Evolutionary conservation across 345 rosid genomes (phyloP), one percentile per base, ranked within the genome.

Genomic region (Populus alba): DNA sequence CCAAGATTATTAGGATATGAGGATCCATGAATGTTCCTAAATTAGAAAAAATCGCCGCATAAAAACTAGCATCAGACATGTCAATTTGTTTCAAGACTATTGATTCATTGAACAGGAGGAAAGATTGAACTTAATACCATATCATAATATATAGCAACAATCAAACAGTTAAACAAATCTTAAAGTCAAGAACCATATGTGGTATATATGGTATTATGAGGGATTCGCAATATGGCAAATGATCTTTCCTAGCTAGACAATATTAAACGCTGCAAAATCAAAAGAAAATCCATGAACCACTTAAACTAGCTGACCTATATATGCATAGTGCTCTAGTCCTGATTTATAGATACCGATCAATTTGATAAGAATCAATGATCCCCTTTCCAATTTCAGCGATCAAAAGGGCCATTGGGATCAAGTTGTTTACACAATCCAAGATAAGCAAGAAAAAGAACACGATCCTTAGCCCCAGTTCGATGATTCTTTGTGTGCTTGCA

Each of bases 381-480:
- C 65, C 29, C 12, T 4, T 59, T 23, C 29, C 29, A 59, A 3
- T 43, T 23, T 71, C 75, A 86, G 23, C 82, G 73, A 61, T 67
- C 79, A 53, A 88, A 93, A 25, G 92, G 88, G 0, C 85, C 85
- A 5, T 4, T 39, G 8, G 97, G 94, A 25, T 90, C 79, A 17
- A 94, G 92, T 87, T 92, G 97, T 72, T 88, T 89, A 74, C 92
- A 90, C n/a, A 91, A 68, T 1, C 85, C 89, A 2, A 94, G 72
- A 76, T 92, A 94, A 1, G 97, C 85, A 53, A 83, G 83, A 80
- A 86, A 94, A 23, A 94, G 87, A 41, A 94, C 88, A 15, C 97
- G 92, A 80, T 94, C 91, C 69, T 94, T 94, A 1, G 98, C 97
- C 37, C 95, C 97, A 9, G 97, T 92, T 0, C 97, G 87, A 78